phyloP scores from a whole-genome alignment of 1,139 yeast genomes.

The Spathaspora sp. region DNA sequence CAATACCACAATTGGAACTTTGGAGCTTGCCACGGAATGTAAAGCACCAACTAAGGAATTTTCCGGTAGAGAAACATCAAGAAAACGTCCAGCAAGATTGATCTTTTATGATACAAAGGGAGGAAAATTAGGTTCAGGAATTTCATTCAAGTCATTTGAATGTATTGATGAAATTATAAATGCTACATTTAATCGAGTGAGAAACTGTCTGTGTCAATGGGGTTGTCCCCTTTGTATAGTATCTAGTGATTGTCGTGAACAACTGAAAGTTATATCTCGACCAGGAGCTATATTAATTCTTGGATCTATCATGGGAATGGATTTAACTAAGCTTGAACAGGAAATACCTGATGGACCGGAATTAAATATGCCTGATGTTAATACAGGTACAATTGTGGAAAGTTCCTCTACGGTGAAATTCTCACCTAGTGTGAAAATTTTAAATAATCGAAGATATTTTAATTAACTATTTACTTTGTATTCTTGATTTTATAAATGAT shows the following conservation, averaged over 20 bases:
- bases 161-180: conserved; percentile 64
- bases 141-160: conserved; percentile 76
- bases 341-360: conserved; percentile 79
- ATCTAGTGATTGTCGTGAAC: conserved; percentile 76
- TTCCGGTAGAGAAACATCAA: conserved; percentile 62
- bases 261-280: conserved; percentile 79
- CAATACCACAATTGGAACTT: conserved; percentile 32
- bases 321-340: conserved; percentile 35
- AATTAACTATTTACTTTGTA: conserved; percentile 9
- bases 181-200: conserved; percentile 58
- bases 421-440: conserved; percentile 57
- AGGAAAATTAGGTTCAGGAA: conserved; percentile 75
- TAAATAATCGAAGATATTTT: conserved; percentile 26
- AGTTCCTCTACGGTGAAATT: conserved; percentile 53
- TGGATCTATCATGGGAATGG: conserved; percentile 49
- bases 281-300: conserved; percentile 80
- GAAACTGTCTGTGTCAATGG: conserved; percentile 71
- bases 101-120: conserved; percentile 83
- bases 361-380: conserved; percentile 65
- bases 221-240: conserved; percentile 93
- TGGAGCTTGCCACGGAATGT: conserved; percentile 87
- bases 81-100: conserved; percentile 83
- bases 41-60: conserved; percentile 96
- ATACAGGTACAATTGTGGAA: conserved; percentile 67
- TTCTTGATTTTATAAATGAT: conserved; percentile 27